phyloP scores from a whole-genome alignment of 306 rosid species.

The Quercus dentata region DNA sequence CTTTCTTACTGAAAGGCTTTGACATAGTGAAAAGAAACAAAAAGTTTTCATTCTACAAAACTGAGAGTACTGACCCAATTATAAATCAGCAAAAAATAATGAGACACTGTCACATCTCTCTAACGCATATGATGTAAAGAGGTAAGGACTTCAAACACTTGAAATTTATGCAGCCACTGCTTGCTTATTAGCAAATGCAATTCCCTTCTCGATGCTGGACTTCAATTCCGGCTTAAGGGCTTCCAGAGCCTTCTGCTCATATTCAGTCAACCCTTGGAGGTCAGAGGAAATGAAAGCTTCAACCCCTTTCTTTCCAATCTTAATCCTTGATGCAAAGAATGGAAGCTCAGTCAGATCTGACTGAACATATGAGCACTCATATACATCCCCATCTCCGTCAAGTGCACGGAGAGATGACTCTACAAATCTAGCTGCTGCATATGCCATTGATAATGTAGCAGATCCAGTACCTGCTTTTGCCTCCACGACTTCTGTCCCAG shows the following conservation, averaged over 20 bases:
- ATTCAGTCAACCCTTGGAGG: slow-evolving; percentile 84
- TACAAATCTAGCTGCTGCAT: slow-evolving; percentile 96
- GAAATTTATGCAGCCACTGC: slow-evolving; percentile 45
- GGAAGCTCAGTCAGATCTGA: slow-evolving; percentile 93
- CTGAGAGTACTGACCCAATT: slow-evolving; percentile 34
- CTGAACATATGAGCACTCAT: slow-evolving; percentile 77
- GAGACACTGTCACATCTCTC: slow-evolving; percentile 21
- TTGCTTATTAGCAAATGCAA: slow-evolving; percentile 78
- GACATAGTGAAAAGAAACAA: slow-evolving; percentile 20
- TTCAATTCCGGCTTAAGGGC: slow-evolving; percentile 89
- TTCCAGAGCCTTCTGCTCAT: slow-evolving; percentile 89
- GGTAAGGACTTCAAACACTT: slow-evolving; percentile 16
- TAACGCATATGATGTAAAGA: slow-evolving; percentile 7
- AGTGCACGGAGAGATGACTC: slow-evolving; percentile 95
- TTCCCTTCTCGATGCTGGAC: slow-evolving; percentile 95
- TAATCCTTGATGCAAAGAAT: slow-evolving; percentile 88
- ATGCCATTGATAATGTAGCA: slow-evolving; percentile 98
- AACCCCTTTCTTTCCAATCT: slow-evolving; percentile 85
- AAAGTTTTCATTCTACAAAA: slow-evolving; percentile 41
- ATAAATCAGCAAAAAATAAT: slow-evolving; percentile 21
- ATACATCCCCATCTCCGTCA: slow-evolving; percentile 94
- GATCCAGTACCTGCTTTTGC: slow-evolving; percentile 99
- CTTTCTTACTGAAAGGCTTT: slow-evolving; percentile 30
- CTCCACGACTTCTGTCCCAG: slow-evolving; percentile 98
- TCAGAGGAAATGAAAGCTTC: slow-evolving; percentile 81